Conservation (phyloP, 2,329 filamentous ascomycete species). For the Talaromyces funiculosus region DNA sequence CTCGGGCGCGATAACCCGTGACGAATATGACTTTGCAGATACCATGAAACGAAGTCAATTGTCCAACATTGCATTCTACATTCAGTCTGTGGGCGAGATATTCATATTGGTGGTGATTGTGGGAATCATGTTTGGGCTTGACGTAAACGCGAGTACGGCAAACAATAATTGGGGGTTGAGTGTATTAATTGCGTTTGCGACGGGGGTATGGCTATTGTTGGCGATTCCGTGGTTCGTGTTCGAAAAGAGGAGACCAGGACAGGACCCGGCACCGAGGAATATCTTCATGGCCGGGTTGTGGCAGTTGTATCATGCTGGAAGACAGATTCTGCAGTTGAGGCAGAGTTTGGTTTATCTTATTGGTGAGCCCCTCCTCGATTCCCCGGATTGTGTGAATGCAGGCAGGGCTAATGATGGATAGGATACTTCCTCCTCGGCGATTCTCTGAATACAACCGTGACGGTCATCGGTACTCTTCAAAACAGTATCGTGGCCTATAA, state of each 20-base stretch:
- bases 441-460: slow-evolving; percentile 64
- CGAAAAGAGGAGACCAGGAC: slow-evolving; percentile 60
- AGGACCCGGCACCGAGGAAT: slow-evolving; percentile 43
- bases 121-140: slow-evolving; percentile 56
- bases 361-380: slow-evolving; percentile 32
- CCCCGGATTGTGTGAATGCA: not conserved
- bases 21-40: slow-evolving; percentile 57
- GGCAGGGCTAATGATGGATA: slow-evolving; percentile 8
- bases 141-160: slow-evolving; percentile 53
- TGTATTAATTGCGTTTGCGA: slow-evolving; percentile 60
- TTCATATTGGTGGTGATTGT: slow-evolving; percentile 60
- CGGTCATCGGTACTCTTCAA: slow-evolving; percentile 61
- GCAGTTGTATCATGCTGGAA: slow-evolving; percentile 55
- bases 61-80: slow-evolving; percentile 59
- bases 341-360: slow-evolving; percentile 62
- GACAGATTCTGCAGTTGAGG: slow-evolving; percentile 58
- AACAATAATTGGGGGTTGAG: slow-evolving; percentile 64
- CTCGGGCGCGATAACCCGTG: slow-evolving; percentile 49
- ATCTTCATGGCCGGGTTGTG: slow-evolving; percentile 55
- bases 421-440: slow-evolving; percentile 65
- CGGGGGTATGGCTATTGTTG: slow-evolving; percentile 58
- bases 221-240: slow-evolving; percentile 62
- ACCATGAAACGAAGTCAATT: slow-evolving; percentile 59
- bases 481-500: slow-evolving; percentile 61
- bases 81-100: slow-evolving; percentile 58